A percentile compares a stretch with the other conserved stretches of the same genome.
These are phyloP conservation scores for Coelastrella sp. DNA, from an alignment of 139 green algal genomes.

Conservation along the genomic window DNA sequence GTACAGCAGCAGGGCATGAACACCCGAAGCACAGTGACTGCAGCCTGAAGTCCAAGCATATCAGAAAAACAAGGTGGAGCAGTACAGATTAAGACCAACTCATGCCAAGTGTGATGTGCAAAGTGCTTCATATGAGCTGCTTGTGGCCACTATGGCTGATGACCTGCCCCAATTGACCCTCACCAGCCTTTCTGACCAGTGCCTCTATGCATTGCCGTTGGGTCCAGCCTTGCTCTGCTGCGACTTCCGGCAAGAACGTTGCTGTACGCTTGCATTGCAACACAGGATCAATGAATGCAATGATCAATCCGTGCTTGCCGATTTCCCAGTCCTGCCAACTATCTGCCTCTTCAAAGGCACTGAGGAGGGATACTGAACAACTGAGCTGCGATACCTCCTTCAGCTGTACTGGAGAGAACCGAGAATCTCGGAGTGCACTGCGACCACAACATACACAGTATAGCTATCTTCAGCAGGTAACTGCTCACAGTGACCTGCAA, in stretches of 20 bases:
- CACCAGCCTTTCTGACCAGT: constrained; percentile 74
- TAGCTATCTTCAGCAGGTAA: too few relatives aligned
- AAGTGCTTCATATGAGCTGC: too few relatives aligned
- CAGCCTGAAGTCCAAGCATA: neutral
- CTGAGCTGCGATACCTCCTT: constrained; percentile 63
- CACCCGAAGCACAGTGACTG: too few relatives aligned
- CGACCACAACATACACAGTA: constrained; percentile 6
- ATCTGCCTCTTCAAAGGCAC: constrained; percentile 71
- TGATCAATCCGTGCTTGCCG: constrained; percentile 72
- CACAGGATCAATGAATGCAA: constrained; percentile 77
- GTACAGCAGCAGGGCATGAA: neutral
- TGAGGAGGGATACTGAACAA: constrained; percentile 88
- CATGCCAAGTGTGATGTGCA: neutral
- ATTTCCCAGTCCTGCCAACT: constrained; percentile 80
- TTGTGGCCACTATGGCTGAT: too few relatives aligned
- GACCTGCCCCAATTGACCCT: too few relatives aligned
- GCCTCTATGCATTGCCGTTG: constrained; percentile 70
- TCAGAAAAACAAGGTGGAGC: neutral
- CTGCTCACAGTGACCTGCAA: too few relatives aligned
- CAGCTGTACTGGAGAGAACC: constrained; percentile 73
- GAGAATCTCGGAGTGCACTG: constrained; percentile 75
- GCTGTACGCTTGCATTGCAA: constrained; percentile 64
- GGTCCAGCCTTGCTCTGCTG: constrained; percentile 73
- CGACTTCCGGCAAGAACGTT: constrained; percentile 88
- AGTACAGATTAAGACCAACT: neutral